phyloP scores from a whole-genome alignment of 306 rosid species.

The Prunus padus region DNA sequence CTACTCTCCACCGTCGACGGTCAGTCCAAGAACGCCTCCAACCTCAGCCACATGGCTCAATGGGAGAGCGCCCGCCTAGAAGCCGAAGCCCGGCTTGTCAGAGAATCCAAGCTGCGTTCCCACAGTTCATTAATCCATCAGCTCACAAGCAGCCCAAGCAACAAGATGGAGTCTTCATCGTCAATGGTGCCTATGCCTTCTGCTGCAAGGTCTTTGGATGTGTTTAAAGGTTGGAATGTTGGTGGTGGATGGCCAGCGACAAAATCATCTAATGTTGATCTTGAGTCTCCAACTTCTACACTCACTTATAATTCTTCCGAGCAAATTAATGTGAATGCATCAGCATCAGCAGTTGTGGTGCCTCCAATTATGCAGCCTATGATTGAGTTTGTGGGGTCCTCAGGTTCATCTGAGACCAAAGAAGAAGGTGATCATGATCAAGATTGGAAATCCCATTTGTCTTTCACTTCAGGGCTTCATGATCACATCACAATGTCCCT shows the following conservation, averaged over 20 bases:
- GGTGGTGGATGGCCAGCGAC: neutral
- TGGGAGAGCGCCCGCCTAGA: conserved; percentile 99
- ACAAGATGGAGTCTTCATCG: conserved; percentile 2
- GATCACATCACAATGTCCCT: conserved; percentile 49
- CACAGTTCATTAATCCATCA: conserved; percentile 41
- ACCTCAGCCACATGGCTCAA: conserved; percentile 97
- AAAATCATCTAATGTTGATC: conserved; percentile 26
- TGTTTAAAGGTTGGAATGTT: neutral
- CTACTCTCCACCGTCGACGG: conserved; percentile 57
- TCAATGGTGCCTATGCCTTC: too few relatives aligned
- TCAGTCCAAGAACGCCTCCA: conserved; percentile 80
- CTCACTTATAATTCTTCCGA: conserved; percentile 57
- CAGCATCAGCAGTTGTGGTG: conserved; percentile 8
- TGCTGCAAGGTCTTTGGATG: neutral
- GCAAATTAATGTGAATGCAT: conserved; percentile 12
- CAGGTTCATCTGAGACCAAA: neutral
- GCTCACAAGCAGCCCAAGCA: conserved; percentile 35
- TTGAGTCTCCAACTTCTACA: conserved; percentile 87
- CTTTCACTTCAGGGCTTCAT: conserved; percentile 46
- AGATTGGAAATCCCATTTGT: conserved; percentile 18
- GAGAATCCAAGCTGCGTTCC: conserved; percentile 79
- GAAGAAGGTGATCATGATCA: conserved; percentile 8
- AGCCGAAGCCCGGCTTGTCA: conserved; percentile 92
- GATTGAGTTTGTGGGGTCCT: conserved; percentile 1
- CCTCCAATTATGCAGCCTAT: conserved; percentile 29